Percentiles rank a stretch among this genome's conserved stretches.
Evolutionary conservation across 805 yeast species (phyloP).

Genomic region (Cyberlindnera maritima): DNA sequence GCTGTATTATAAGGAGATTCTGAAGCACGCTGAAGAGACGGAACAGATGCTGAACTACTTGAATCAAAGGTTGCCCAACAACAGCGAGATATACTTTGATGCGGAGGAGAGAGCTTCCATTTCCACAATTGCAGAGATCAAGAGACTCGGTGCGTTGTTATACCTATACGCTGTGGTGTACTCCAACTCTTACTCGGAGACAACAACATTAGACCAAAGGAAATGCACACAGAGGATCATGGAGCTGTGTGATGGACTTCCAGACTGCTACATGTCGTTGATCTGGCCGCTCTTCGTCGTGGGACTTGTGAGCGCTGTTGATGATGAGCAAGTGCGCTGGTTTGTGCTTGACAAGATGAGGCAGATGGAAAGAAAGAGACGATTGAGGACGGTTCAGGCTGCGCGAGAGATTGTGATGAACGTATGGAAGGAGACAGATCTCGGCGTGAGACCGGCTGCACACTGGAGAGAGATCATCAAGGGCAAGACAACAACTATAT

Average conservation of each 20-base stretch:
- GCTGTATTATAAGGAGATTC: conserved; percentile 20
- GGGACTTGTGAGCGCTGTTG: conserved; percentile 31
- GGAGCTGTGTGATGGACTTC: conserved; percentile 24
- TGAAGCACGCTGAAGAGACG: conserved; percentile 29
- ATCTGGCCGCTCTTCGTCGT: conserved; percentile 41
- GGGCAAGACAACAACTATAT: conserved; percentile 36
- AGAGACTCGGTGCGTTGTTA: conserved; percentile 33
- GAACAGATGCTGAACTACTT: conserved; percentile 27
- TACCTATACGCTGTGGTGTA: conserved; percentile 37
- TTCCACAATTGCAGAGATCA: conserved; percentile 37
- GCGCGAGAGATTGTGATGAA: conserved; percentile 34
- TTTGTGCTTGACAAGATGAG: conserved; percentile 35
- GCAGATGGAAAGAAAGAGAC: conserved; percentile 36
- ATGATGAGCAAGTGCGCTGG: conserved; percentile 37
- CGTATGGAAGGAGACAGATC: conserved; percentile 41
- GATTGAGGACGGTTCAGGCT: conserved; percentile 36
- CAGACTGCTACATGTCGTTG: conserved; percentile 35
- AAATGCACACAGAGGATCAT: conserved; percentile 25
- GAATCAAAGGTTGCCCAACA: conserved; percentile 25
- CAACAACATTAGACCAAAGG: conserved; percentile 18
- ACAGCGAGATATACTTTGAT: conserved; percentile 22
- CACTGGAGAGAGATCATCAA: conserved; percentile 39
- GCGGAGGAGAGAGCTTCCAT: conserved; percentile 21
- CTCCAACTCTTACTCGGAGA: conserved; percentile 17
- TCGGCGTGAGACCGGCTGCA: conserved; percentile 23